These are phyloP conservation scores for Aspergillus vadensis DNA, from an alignment of 2,329 filamentous ascomycete species.

Conservation along the genomic window DNA sequence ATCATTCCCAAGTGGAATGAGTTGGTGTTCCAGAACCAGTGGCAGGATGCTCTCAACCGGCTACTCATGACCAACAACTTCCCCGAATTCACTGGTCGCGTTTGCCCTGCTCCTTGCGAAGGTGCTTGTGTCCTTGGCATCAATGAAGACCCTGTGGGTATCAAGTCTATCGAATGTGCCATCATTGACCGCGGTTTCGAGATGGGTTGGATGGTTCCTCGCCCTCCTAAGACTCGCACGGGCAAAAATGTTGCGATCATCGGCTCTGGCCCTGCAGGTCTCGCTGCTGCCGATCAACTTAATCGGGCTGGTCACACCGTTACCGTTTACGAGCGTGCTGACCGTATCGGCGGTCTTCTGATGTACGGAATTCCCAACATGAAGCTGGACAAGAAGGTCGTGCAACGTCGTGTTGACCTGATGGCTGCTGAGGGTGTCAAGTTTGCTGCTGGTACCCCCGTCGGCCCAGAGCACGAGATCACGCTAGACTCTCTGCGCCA, in stretches of 20 bases:
- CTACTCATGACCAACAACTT: slow-evolving; percentile 98
- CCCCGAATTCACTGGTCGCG: slow-evolving; percentile 95
- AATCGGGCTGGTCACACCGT: slow-evolving; percentile 89
- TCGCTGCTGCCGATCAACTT: slow-evolving; percentile 88
- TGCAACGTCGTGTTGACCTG: slow-evolving; percentile 92
- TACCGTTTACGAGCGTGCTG: slow-evolving; percentile 89
- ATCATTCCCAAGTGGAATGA: slow-evolving; percentile 99
- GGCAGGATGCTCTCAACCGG: slow-evolving; percentile 88
- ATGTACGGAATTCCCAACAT: slow-evolving; percentile 99
- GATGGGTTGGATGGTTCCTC: slow-evolving; percentile 95
- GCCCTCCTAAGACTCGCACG: slow-evolving; percentile 74
- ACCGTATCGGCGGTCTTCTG: slow-evolving; percentile 85
- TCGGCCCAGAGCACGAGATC: slow-evolving; percentile 72
- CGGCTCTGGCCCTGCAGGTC: slow-evolving; percentile 87
- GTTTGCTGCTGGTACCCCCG: slow-evolving; percentile 74
- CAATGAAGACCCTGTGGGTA: slow-evolving; percentile 94
- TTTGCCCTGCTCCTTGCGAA: slow-evolving; percentile 94
- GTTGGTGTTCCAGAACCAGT: slow-evolving; percentile 72
- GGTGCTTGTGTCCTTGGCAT: slow-evolving; percentile 95
- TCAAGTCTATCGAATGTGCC: slow-evolving; percentile 97
- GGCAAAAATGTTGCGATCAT: slow-evolving; percentile 88
- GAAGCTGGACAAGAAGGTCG: slow-evolving; percentile 98
- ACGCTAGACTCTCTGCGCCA: slow-evolving; percentile 72
- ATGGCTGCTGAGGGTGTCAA: slow-evolving; percentile 86
- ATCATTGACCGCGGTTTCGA: slow-evolving; percentile 98